phyloP scores from a whole-genome alignment of 139 green algal species.

The Pseudopediastrum boryanum region DNA sequence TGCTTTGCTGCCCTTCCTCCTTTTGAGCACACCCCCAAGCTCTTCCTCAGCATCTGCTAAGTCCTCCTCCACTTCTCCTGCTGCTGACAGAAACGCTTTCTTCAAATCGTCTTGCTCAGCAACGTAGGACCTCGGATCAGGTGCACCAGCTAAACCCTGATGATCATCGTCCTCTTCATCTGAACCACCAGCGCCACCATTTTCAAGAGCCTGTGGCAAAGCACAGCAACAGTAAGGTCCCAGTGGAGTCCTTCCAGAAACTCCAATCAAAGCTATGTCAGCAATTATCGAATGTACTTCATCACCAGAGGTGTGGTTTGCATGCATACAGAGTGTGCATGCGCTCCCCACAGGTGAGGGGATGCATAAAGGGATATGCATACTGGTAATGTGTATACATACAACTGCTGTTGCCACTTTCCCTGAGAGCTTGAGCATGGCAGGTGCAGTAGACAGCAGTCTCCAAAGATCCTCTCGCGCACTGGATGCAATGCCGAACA shows the following conservation, averaged over 20 bases:
- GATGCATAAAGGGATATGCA: background rate
- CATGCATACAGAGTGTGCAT: background rate
- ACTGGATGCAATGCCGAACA: too few species aligned
- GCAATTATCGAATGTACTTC: background rate
- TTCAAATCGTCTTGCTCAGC: constrained; percentile 80
- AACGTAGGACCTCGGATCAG: constrained; percentile 58
- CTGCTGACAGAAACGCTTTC: constrained; percentile 63
- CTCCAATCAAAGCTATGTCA: background rate
- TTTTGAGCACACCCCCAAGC: constrained; percentile 34
- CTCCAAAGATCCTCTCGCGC: too few species aligned
- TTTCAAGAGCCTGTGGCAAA: constrained; percentile 63
- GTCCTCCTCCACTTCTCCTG: constrained; percentile 7
- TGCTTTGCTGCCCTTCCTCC: constrained; percentile 6
- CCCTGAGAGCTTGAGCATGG: too few species aligned
- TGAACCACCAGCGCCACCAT: constrained; percentile 21
- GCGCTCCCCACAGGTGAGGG: too few species aligned
- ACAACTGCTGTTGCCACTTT: too few species aligned
- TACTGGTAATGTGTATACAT: background rate
- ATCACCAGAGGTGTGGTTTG: background rate
- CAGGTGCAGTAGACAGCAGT: too few species aligned
- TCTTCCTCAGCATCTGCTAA: constrained; percentile 1
- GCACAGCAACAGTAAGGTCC: background rate
- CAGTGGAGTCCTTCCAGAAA: background rate
- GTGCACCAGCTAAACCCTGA: background rate
- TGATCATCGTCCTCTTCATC: constrained; percentile 43